These are phyloP conservation scores for Alternaria arborescens DNA, from an alignment of 2,329 filamentous ascomycete genomes.

Conservation along the genomic window DNA sequence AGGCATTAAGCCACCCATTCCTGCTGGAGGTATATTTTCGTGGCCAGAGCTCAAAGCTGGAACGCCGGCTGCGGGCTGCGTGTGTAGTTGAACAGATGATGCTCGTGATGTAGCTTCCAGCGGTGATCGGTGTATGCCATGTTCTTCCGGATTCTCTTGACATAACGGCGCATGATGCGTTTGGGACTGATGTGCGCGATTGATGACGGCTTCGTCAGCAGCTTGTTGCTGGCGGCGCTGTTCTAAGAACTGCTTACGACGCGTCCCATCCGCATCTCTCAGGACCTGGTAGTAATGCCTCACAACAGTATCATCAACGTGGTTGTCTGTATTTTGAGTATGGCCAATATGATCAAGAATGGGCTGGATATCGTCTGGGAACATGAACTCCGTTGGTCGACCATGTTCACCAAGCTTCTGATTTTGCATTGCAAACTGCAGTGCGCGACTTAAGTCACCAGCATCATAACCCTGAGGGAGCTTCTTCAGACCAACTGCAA, in stretches of 20 bases:
- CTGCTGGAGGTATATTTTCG: background rate
- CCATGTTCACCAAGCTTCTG: constrained; percentile 6
- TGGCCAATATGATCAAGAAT: constrained; percentile 23
- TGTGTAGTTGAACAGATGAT: background rate
- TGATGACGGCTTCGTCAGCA: background rate
- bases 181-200: background rate
- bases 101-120: background rate
- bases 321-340: background rate
- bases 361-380: constrained; percentile 30
- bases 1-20: background rate
- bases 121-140: too few species aligned
- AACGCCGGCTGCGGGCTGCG: background rate
- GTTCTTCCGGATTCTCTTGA: background rate
- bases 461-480: constrained; percentile 30
- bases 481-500: constrained; percentile 30
- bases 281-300: background rate
- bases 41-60: background rate
- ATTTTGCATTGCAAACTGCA: constrained; percentile 26
- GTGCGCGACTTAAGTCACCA: constrained; percentile 37
- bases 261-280: background rate
- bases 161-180: background rate
- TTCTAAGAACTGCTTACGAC: background rate
- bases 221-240: background rate
- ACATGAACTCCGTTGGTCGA: constrained; percentile 16
- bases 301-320: constrained; percentile 10